Percentiles rank a stretch among this genome's conserved stretches.
Evolutionary conservation across 2,329 filamentous ascomycete species (phyloP).

Genomic region (Pseudogymnoascus sp.): DNA sequence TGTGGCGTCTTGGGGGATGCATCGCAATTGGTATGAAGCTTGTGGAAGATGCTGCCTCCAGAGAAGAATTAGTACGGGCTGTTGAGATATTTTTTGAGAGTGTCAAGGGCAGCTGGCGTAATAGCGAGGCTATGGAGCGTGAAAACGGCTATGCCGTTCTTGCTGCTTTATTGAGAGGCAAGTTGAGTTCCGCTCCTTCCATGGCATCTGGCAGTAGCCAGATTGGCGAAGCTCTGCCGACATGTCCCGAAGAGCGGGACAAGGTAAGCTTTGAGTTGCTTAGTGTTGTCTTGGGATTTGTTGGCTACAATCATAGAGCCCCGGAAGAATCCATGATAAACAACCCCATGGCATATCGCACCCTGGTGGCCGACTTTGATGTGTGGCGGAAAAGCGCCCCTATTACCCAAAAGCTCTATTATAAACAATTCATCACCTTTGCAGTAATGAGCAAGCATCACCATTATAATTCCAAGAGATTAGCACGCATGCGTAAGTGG

Average conservation of each 20-base stretch:
- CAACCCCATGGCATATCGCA: conserved; percentile 88
- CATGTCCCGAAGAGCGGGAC: conserved; percentile 48
- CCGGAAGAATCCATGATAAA: conserved; percentile 87
- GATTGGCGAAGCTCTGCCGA: conserved; percentile 28
- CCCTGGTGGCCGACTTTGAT: conserved; percentile 85
- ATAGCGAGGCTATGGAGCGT: conserved; percentile 95
- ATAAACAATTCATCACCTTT: conserved; percentile 84
- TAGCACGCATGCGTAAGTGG: conserved; percentile 79
- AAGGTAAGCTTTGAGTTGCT: conserved; percentile 58
- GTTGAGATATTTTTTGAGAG: conserved; percentile 80
- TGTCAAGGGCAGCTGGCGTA: conserved; percentile 87
- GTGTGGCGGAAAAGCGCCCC: conserved; percentile 78
- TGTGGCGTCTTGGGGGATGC: conserved; percentile 90
- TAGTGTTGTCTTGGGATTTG: conserved; percentile 71
- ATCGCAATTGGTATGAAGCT: conserved; percentile 78
- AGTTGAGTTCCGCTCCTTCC: conserved; percentile 46
- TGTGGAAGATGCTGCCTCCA: conserved; percentile 65
- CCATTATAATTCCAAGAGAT: conserved; percentile 80
- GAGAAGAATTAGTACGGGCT: conserved; percentile 65
- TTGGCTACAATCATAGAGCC: conserved; percentile 75
- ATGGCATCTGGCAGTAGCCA: conserved; percentile 28
- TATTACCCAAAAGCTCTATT: conserved; percentile 80
- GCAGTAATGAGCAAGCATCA: conserved; percentile 84
- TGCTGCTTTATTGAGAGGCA: conserved; percentile 74
- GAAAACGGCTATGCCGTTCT: conserved; percentile 90